These are phyloP conservation scores for Phytopythium kandeliae DNA, from an alignment of 352 stramenopile genomes.

Conservation along the genomic window DNA sequence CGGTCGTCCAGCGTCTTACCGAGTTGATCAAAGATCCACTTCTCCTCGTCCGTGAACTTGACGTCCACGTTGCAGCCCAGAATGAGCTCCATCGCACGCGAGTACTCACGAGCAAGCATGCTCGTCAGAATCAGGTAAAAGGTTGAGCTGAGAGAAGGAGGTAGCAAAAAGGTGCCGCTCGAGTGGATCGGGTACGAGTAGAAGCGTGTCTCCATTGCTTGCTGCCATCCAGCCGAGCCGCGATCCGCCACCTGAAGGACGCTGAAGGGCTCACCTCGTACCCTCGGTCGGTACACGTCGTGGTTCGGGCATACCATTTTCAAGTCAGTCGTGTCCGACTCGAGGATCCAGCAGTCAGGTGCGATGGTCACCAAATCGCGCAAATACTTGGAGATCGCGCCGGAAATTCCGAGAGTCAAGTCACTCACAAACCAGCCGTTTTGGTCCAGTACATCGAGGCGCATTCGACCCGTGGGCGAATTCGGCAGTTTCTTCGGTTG, in stretches of 20 bases:
- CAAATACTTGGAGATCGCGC: constrained; percentile 43
- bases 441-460: constrained; percentile 72
- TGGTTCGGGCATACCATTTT: constrained; percentile 79
- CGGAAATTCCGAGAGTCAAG: constrained; percentile 29
- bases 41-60: constrained; percentile 93
- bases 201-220: constrained; percentile 90
- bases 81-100: constrained; percentile 94
- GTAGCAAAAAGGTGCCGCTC: constrained; percentile 92
- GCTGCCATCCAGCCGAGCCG: constrained; percentile 76
- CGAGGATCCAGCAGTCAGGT: constrained; percentile 62
- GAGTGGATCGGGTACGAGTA: constrained; percentile 99
- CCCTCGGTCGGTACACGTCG: constrained; percentile 71
- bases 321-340: constrained; percentile 75
- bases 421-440: constrained; percentile 83
- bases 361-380: constrained; percentile 38
- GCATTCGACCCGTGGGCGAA: constrained; percentile 27
- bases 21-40: constrained; percentile 97
- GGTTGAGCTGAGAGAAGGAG: constrained; percentile 93
- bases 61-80: constrained; percentile 96
- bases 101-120: constrained; percentile 94
- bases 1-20: constrained; percentile 93
- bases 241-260: constrained; percentile 73
- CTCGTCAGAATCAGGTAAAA: constrained; percentile 98
- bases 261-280: constrained; percentile 76
- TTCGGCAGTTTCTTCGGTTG: constrained; percentile 35